A percentile compares a stretch with the other conserved stretches of the same genome.
Evolutionary conservation across 108 stramenopile genomes (phyloP).

Genomic region (Stephanodiscus minutulus): DNA sequence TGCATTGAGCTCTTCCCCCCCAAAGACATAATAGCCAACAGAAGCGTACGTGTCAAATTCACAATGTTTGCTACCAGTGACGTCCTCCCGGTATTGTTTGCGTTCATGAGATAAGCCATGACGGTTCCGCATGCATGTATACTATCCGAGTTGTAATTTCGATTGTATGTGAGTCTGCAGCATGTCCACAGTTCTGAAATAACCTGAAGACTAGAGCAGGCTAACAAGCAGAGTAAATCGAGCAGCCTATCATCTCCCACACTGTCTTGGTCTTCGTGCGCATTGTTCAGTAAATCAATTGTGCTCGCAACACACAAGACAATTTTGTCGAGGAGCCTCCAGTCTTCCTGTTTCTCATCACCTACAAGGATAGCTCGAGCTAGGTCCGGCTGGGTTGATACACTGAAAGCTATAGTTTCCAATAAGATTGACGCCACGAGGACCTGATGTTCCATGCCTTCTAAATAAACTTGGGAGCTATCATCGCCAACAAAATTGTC

Average conservation of each 20-base stretch:
- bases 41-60: conserved; percentile 26
- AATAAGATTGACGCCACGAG: conserved; percentile 19
- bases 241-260: conserved; percentile 15
- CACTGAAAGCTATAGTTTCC: conserved; percentile 31
- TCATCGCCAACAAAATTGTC: conserved; percentile 9
- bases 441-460: conserved; percentile 6
- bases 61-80: conserved; percentile 24
- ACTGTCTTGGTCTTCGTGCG: conserved; percentile 15
- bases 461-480: neutral
- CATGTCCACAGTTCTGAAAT: conserved; percentile 40
- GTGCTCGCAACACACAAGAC: conserved; percentile 15
- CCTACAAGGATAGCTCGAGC: conserved; percentile 24
- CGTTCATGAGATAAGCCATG: conserved; percentile 20
- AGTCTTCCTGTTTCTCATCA: conserved; percentile 16
- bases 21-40: conserved; percentile 30
- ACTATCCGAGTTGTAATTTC: conserved; percentile 16
- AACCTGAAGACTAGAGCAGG: conserved; percentile 32
- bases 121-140: conserved; percentile 31
- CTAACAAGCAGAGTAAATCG: conserved; percentile 29
- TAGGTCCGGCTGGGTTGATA: conserved; percentile 31
- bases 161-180: conserved; percentile 27
- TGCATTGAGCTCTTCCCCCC: conserved; percentile 23
- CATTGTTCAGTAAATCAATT: conserved; percentile 5
- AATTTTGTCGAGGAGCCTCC: conserved; percentile 32
- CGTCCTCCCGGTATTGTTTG: neutral